Base-by-base conservation (phyloP, 2,329 filamentous ascomycete species). In the Fusarium lyarnte region DNA sequence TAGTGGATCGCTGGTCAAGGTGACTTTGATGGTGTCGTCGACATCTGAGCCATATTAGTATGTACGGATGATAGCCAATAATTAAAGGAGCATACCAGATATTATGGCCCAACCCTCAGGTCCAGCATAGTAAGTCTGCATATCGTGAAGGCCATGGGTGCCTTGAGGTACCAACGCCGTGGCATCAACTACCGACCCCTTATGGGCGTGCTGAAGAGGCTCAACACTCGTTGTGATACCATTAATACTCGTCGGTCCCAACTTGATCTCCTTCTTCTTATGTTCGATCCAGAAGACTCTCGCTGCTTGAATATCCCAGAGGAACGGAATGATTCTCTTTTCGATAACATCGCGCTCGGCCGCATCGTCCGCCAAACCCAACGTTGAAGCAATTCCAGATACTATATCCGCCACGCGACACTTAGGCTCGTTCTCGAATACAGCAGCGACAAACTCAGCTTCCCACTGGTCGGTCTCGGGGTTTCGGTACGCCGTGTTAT, bases 21-120 rank as follows among this genome's bases (percentile, higher is more conserved):
- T 98, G 74, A 95, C 85, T 82, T 98, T 98, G 85, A 98, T 97
- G 0, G 95, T 97, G 82, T 98, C 95, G 79, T 98, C 96, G 74
- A 98, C 89, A 77, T 98, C 95, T 91, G 19, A 5, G 5, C 54
- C 17, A 79, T 63, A 78, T 74, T 65, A 51, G 47, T 21, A n/a
- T 21, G 8, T 19, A 31, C 45, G 6, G 41, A n/a, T 13, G 12
- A 4, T 12, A 25, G 21, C 6, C 5, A 23, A 13, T 7, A 4
- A 8, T 13, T 6, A 8, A 6, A 5, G n/a, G 8, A 41, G 49
- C 82, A 57, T 81, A 91, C 89, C 89, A 42, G 93, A 95, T 71
- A 98, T 91, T 17, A 98, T 84, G 17, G 89, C 90, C 94, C 94
- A 98, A 12, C 95, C 95, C 52, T 92, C 89, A 0, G 92, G 89